Base-by-base conservation (phyloP, 305 asterid species). In the Rubia peregrina region DNA sequence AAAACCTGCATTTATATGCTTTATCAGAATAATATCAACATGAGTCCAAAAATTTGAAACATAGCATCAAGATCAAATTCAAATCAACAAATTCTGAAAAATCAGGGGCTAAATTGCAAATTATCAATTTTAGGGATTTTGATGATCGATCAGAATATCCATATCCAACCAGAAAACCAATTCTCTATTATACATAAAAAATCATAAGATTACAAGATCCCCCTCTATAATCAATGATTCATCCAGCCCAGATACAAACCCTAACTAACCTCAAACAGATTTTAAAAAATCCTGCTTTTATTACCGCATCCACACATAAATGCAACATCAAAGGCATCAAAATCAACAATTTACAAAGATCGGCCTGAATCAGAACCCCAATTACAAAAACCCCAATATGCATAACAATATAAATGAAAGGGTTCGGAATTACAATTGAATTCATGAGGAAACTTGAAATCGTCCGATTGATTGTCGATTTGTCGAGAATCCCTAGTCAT, bases 1-100 rank as follows among this genome's bases (percentile, higher is more conserved):
- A 81, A 79, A 82, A 80, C 90, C 95, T 89, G 92, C 89, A 87
- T 86, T 79, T 55, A 83, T 82, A 81, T 77, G 73, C 80, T 74
- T 84, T 83, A 85, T 82, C 82, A 86, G 72, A n/a, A n/a, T n/a
- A 77, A 74, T 55, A 77, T 75, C 70, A 49, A 61, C n/a, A 19
- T 65, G 51, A 68, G 33, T 19, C 26, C n/a, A n/a, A n/a, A n/a
- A n/a, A n/a, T 22, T 13, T 14, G 12, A 2, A 63, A 16, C n/a
- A 21, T 4, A 51, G 22, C 59, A 51, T 43, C 4, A 10, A 51
- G 22, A 51, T 51, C 59, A 51, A 51, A 5, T 10, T 51, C 22
- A 51, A 51, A 16, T 51, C 59, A 51, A 51, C 59, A 51, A 17
- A n/a, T 51, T 17, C 19, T 12, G 7, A 48, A 48, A 14, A 48